Evolutionary conservation across 306 rosid genomes (phyloP).

Genomic region (Corylus americana): DNA sequence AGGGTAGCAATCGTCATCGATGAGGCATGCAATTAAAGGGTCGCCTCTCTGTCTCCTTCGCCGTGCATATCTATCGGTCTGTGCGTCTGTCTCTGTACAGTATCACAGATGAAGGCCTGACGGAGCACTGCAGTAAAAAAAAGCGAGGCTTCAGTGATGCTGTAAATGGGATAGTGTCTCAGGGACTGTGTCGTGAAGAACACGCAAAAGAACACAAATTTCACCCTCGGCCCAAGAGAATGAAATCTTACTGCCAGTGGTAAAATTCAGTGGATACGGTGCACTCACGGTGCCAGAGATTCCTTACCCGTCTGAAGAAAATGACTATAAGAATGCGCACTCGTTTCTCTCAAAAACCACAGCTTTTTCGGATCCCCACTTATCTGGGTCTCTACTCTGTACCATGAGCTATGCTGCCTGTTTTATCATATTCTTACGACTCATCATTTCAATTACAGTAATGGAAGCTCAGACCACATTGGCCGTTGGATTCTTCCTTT

Average conservation of each 20-base stretch:
- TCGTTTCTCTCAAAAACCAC: constrained; percentile 6
- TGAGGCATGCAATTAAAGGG: too few species aligned
- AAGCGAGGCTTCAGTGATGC: constrained; percentile 5
- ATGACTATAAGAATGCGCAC: background rate
- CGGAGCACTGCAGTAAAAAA: constrained; percentile 3
- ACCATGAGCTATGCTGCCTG: background rate
- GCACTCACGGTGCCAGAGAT: constrained; percentile 35
- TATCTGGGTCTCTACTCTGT: background rate
- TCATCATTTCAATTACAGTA: background rate
- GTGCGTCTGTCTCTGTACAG: background rate
- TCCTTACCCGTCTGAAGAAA: constrained; percentile 28
- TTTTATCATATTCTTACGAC: background rate
- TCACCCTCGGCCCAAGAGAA: constrained; percentile 18
- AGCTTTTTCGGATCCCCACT: background rate
- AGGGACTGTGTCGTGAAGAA: constrained; percentile 7
- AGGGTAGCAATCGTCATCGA: background rate
- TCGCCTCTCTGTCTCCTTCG: background rate
- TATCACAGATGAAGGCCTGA: background rate
- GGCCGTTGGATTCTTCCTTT: background rate
- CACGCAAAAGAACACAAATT: constrained; percentile 6
- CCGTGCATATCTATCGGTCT: background rate
- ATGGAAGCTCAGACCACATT: background rate
- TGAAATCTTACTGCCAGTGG: constrained; percentile 7
- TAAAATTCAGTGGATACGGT: background rate
- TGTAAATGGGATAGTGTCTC: background rate